Evolutionary conservation across 2,329 filamentous ascomycete genomes (phyloP).

Genomic region (Stachybotrys chartarum): DNA sequence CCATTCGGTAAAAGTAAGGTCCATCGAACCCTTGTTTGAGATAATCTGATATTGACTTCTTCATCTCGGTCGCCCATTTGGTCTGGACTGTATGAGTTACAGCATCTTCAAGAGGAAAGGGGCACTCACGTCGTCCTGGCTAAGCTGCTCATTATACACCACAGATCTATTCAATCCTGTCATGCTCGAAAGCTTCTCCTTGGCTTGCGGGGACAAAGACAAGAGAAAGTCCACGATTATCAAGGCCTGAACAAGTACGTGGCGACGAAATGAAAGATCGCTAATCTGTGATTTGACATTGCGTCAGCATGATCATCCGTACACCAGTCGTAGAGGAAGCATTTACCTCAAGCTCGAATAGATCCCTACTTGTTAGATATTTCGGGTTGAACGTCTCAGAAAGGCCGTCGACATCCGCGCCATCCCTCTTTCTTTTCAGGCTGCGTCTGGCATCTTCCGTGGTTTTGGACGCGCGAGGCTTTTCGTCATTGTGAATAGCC

Average conservation of each 20-base stretch:
- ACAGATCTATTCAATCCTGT: slow-evolving; percentile 76
- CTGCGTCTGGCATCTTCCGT: slow-evolving; percentile 58
- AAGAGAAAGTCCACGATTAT: slow-evolving; percentile 93
- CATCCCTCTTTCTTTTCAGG: slow-evolving; percentile 62
- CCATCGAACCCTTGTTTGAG: slow-evolving; percentile 75
- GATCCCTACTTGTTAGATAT: slow-evolving; percentile 92
- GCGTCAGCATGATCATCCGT: slow-evolving; percentile 12
- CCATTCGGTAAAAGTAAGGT: slow-evolving; percentile 91
- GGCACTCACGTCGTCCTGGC: slow-evolving; percentile 70
- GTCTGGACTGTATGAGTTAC: slow-evolving; percentile 37
- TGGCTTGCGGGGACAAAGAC: slow-evolving; percentile 77
- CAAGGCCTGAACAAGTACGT: slow-evolving; percentile 89
- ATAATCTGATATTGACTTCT: slow-evolving; percentile 72
- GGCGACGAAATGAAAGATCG: slow-evolving; percentile 87
- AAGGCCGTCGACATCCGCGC: slow-evolving; percentile 43
- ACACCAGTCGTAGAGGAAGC: not conserved
- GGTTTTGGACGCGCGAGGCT: slow-evolving; percentile 39
- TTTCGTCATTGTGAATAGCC: slow-evolving; percentile 41
- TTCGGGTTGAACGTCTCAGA: slow-evolving; percentile 75
- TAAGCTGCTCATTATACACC: slow-evolving; percentile 70
- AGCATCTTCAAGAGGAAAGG: not conserved
- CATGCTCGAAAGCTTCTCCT: slow-evolving; percentile 66
- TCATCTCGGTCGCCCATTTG: slow-evolving; percentile 78
- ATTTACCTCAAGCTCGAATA: slow-evolving; percentile 86
- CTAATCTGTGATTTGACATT: slow-evolving; percentile 54